phyloP scores from a whole-genome alignment of 2,329 filamentous ascomycete genomes.

The Fusarium subtropicale region DNA sequence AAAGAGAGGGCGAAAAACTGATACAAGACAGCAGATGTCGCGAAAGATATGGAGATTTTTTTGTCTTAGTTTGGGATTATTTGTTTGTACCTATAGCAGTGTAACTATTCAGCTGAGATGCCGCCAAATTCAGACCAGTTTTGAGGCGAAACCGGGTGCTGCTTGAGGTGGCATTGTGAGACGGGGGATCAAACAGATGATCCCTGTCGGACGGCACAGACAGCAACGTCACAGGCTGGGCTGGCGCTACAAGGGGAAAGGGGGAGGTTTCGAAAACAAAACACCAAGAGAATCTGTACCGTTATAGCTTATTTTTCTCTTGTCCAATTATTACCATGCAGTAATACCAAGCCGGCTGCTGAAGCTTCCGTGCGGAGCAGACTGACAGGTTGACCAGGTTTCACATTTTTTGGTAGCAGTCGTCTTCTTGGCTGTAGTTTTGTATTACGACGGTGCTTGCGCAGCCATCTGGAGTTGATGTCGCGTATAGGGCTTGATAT shows the following conservation, averaged over 20 bases:
- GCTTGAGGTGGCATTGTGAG: conserved; percentile 40
- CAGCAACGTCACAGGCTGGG: background rate
- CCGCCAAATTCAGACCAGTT: background rate
- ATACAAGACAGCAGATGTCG: background rate
- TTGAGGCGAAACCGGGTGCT: conserved; percentile 43
- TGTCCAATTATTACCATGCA: background rate
- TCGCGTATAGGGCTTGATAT: background rate
- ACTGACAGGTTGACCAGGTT: conserved; percentile 8
- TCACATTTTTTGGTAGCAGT: conserved; percentile 5
- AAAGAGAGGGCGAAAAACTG: background rate
- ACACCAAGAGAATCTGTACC: background rate
- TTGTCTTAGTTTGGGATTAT: background rate
- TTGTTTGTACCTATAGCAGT: background rate
- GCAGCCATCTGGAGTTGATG: background rate
- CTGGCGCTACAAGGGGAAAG: background rate
- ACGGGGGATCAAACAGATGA: conserved; percentile 40
- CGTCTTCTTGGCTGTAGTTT: background rate
- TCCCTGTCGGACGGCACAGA: conserved; percentile 9
- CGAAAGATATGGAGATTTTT: conserved; percentile 21
- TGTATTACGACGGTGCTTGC: conserved; percentile 3
- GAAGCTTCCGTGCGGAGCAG: conserved; percentile 16
- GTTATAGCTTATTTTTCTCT: background rate
- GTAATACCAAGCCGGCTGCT: conserved; percentile 27
- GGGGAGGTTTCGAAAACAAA: conserved; percentile 2
- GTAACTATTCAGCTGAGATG: background rate